These are phyloP conservation scores for Incumbomyces delicatus DNA, from an alignment of 2,329 filamentous ascomycete genomes.

Conservation along the genomic window DNA sequence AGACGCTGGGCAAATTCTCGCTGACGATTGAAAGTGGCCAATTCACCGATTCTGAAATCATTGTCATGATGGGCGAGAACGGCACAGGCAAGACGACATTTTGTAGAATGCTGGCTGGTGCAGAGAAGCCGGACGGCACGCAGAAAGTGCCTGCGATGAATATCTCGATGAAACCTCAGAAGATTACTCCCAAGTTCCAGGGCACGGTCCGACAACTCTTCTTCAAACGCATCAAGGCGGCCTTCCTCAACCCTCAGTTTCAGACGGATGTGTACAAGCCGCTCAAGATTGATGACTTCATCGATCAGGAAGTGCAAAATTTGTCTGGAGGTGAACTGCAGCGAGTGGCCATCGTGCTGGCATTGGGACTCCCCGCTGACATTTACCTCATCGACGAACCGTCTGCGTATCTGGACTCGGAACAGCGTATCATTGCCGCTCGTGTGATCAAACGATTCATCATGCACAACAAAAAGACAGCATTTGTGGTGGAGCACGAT, in stretches of 20 bases:
- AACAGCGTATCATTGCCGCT: slow-evolving; percentile 95
- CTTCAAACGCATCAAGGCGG: slow-evolving; percentile 98
- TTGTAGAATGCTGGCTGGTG: slow-evolving; percentile 89
- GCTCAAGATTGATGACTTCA: slow-evolving; percentile 97
- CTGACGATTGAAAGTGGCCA: slow-evolving; percentile 70
- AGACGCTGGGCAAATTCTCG: slow-evolving; percentile 82
- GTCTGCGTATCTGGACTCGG: slow-evolving; percentile 92
- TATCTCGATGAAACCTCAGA: slow-evolving; percentile 99
- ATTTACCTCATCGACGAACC: slow-evolving; percentile 99
- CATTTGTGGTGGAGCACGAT: slow-evolving; percentile 99
- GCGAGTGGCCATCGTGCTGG: slow-evolving; percentile 93
- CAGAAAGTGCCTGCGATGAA: slow-evolving; percentile 81
- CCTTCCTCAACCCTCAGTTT: slow-evolving; percentile 95
- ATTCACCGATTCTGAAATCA: slow-evolving; percentile 96
- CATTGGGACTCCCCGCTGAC: slow-evolving; percentile 90
- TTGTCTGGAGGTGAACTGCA: slow-evolving; percentile 98
- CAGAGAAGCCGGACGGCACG: slow-evolving; percentile 76
- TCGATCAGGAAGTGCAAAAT: slow-evolving; percentile 98
- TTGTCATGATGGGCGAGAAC: slow-evolving; percentile 99
- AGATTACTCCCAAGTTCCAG: slow-evolving; percentile 95
- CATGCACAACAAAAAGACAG: slow-evolving; percentile 99
- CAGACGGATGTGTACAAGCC: slow-evolving; percentile 99
- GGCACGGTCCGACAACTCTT: slow-evolving; percentile 95
- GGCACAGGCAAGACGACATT: slow-evolving; percentile 99
- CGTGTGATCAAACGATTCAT: slow-evolving; percentile 99